Percentiles rank a stretch among this genome's conserved stretches.
Conservation (phyloP, 75 land plant species). For the Ceratopteris richardii region DNA sequence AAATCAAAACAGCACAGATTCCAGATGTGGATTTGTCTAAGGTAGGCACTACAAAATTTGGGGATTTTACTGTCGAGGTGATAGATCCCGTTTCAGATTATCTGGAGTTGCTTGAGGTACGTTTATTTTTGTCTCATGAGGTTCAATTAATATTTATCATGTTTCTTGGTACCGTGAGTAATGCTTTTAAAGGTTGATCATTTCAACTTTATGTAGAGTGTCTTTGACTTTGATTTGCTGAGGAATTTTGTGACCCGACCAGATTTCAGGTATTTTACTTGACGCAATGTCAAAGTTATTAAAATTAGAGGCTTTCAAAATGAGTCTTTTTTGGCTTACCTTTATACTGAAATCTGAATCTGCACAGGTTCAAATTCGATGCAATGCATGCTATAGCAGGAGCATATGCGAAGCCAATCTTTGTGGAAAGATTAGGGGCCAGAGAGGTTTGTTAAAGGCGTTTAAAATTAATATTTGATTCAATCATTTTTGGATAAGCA, state of each 20-base stretch:
- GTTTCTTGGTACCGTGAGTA: too few species aligned
- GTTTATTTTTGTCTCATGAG: neutral
- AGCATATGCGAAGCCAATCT: slow-evolving; percentile 93
- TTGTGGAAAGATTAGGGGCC: slow-evolving; percentile 84
- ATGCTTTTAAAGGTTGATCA: too few species aligned
- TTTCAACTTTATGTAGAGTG: slow-evolving; percentile 56
- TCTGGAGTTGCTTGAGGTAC: slow-evolving; percentile 73
- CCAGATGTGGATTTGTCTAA: slow-evolving; percentile 81
- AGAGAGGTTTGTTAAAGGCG: slow-evolving; percentile 24
- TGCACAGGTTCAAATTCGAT: slow-evolving; percentile 73
- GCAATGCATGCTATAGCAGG: slow-evolving; percentile 98
- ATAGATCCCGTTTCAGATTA: slow-evolving; percentile 90
- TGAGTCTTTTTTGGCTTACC: too few species aligned
- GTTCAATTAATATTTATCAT: neutral
- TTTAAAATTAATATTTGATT: neutral
- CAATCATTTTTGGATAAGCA: neutral
- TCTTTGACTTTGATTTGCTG: slow-evolving; percentile 86
- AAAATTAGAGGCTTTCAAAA: too few species aligned
- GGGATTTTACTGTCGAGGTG: slow-evolving; percentile 76
- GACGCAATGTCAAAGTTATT: too few species aligned
- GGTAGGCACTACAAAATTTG: slow-evolving; percentile 49
- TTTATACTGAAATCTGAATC: too few species aligned
- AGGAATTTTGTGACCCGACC: slow-evolving; percentile 51
- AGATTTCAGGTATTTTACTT: slow-evolving; percentile 59
- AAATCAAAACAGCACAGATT: slow-evolving; percentile 75